These are phyloP conservation scores for Suhomyces vadensis DNA, from an alignment of 805 yeast genomes.

Conservation along the genomic window DNA sequence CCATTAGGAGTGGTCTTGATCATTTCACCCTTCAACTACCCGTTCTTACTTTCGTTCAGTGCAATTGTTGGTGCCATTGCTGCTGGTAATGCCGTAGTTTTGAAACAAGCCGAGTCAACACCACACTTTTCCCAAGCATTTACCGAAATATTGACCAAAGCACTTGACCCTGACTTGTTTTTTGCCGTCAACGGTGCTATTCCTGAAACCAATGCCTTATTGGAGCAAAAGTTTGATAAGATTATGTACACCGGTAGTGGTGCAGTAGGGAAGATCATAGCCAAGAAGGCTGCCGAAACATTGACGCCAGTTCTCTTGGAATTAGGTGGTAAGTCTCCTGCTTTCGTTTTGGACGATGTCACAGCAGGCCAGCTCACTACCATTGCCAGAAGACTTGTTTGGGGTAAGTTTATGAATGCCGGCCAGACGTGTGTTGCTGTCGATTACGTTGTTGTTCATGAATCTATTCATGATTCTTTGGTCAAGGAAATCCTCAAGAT, in stretches of 20 bases:
- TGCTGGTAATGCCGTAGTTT: constrained; percentile 77
- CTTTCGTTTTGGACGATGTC: constrained; percentile 57
- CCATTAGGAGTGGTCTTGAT: constrained; percentile 69
- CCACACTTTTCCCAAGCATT: constrained; percentile 62
- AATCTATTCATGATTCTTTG: constrained; percentile 53
- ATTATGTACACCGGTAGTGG: constrained; percentile 85
- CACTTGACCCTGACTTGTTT: constrained; percentile 58
- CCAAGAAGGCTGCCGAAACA: constrained; percentile 78
- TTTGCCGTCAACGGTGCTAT: constrained; percentile 73
- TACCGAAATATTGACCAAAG: constrained; percentile 51
- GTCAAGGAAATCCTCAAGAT: constrained; percentile 41
- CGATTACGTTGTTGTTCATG: constrained; percentile 77
- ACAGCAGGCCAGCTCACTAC: constrained; percentile 44
- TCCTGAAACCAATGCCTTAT: constrained; percentile 57
- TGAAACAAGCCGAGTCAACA: constrained; percentile 74
- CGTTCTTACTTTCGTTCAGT: constrained; percentile 59
- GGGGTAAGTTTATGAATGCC: constrained; percentile 77
- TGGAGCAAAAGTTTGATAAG: constrained; percentile 71
- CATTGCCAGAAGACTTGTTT: constrained; percentile 61
- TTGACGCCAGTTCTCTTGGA: constrained; percentile 82
- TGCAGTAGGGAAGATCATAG: constrained; percentile 72
- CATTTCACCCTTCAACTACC: constrained; percentile 81
- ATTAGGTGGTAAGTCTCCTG: constrained; percentile 93
- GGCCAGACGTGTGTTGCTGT: constrained; percentile 94
- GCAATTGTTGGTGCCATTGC: constrained; percentile 82